phyloP scores from a whole-genome alignment of 306 rosid genomes.

The Carpinus fangiana region DNA sequence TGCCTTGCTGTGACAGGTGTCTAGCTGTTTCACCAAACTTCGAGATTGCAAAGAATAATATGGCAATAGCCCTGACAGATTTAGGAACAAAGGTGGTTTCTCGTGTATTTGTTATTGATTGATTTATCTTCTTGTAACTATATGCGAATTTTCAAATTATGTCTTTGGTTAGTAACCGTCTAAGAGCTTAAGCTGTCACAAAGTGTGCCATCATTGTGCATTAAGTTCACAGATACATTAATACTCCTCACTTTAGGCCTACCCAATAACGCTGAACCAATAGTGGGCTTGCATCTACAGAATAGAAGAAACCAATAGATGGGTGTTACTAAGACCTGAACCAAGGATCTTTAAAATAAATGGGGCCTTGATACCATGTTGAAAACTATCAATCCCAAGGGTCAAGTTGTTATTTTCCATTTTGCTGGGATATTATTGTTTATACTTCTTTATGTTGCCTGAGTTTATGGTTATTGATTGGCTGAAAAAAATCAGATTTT shows the following conservation, averaged over 20 bases:
- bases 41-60: slow-evolving; percentile 97
- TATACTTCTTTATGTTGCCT: not conserved
- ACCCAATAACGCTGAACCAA: not conserved
- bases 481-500: not conserved
- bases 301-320: not conserved
- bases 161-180: not conserved
- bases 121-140: not conserved
- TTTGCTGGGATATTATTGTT: not conserved
- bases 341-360: slow-evolving; percentile 1
- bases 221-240: not conserved
- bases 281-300: not conserved
- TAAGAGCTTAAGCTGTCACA: not conserved
- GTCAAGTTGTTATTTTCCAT: not conserved
- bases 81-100: slow-evolving; percentile 90
- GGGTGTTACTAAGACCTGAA: not conserved
- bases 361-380: not conserved
- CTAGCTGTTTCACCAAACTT: slow-evolving; percentile 96
- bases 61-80: slow-evolving; percentile 99
- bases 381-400: not conserved
- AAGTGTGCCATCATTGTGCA: not conserved
- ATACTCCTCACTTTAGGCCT: not conserved
- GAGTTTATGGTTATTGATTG: not conserved
- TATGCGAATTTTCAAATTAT: not conserved
- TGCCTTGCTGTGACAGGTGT: slow-evolving; percentile 65
- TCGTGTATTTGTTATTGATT: not conserved